A percentile compares a stretch with the other conserved stretches of the same genome.
These are phyloP conservation scores for Yarrowia keelungensis DNA, from an alignment of 805 yeast genomes.

Conservation along the genomic window DNA sequence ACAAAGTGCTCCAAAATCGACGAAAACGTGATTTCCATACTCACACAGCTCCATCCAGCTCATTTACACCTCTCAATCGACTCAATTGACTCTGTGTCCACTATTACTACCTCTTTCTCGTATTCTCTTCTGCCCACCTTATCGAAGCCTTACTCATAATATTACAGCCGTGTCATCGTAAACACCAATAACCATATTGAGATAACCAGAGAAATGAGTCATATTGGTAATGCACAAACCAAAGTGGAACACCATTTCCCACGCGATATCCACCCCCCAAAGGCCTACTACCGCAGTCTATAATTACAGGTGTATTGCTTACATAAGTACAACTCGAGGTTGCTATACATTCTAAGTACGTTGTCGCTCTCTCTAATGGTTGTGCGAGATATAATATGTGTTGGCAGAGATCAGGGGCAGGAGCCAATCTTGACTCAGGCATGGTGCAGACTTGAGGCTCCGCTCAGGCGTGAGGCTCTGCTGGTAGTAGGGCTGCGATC, in stretches of 20 bases:
- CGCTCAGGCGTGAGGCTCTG: no score
- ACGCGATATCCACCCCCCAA: no score
- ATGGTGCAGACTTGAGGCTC: not conserved
- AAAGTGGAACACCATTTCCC: no score
- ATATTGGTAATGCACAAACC: no score
- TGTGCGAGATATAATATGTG: not conserved
- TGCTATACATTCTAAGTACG: conserved; percentile 23
- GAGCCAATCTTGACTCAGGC: not conserved
- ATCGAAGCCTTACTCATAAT: not conserved
- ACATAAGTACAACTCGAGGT: conserved; percentile 17
- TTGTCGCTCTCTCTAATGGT: not conserved
- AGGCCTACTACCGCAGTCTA: no score
- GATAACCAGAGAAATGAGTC: no score
- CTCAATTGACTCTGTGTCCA: not conserved
- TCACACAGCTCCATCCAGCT: no score
- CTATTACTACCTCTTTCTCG: not conserved
- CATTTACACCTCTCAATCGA: no score
- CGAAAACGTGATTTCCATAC: no score
- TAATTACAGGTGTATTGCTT: conserved; percentile 4
- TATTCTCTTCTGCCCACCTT: not conserved
- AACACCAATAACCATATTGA: no score
- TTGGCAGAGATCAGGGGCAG: not conserved
- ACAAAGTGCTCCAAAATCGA: no score
- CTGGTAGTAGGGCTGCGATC: no score
- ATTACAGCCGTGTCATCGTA: not conserved